These are phyloP conservation scores for Schizosaccharomyces versatilis DNA, from an alignment of 1,139 yeast species.

Conservation along the genomic window DNA sequence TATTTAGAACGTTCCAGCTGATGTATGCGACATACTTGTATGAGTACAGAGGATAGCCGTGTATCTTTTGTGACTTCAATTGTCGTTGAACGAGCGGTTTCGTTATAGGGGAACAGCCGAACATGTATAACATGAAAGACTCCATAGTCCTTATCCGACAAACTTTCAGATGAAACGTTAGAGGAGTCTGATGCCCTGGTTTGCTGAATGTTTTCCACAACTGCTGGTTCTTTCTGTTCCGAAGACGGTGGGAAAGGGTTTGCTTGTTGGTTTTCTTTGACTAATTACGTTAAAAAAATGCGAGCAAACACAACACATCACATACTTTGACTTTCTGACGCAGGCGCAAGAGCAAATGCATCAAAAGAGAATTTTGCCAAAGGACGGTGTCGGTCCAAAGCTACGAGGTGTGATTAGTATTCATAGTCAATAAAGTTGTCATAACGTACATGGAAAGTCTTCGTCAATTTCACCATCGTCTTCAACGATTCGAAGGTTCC, in stretches of 20 bases:
- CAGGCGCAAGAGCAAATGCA: slow-evolving; percentile 25
- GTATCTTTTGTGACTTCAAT: slow-evolving; percentile 13
- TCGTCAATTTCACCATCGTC: slow-evolving; percentile 29
- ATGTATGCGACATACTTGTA: slow-evolving; percentile 19
- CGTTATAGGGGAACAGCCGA: neutral
- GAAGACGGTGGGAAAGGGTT: neutral
- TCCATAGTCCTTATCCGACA: no score
- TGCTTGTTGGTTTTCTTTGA: neutral
- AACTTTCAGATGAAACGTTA: no score
- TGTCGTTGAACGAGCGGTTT: neutral
- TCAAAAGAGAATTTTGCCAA: slow-evolving; percentile 25
- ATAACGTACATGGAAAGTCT: slow-evolving; percentile 20
- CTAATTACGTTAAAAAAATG: no score
- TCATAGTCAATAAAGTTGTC: no score
- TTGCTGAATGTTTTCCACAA: neutral
- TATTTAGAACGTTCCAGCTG: slow-evolving; percentile 19
- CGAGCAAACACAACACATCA: no score
- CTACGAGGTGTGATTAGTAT: slow-evolving; percentile 9
- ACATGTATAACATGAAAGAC: neutral
- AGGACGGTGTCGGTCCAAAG: slow-evolving; percentile 23
- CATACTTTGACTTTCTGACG: slow-evolving; percentile 19
- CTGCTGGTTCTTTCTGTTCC: neutral
- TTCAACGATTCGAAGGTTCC: slow-evolving; percentile 25
- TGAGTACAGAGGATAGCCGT: slow-evolving; percentile 16
- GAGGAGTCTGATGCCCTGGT: no score